Percentiles rank a stretch among this genome's conserved stretches.
These are phyloP conservation scores for Maudiozyma humilis DNA, from an alignment of 1,139 yeast genomes.

Conservation along the genomic window DNA sequence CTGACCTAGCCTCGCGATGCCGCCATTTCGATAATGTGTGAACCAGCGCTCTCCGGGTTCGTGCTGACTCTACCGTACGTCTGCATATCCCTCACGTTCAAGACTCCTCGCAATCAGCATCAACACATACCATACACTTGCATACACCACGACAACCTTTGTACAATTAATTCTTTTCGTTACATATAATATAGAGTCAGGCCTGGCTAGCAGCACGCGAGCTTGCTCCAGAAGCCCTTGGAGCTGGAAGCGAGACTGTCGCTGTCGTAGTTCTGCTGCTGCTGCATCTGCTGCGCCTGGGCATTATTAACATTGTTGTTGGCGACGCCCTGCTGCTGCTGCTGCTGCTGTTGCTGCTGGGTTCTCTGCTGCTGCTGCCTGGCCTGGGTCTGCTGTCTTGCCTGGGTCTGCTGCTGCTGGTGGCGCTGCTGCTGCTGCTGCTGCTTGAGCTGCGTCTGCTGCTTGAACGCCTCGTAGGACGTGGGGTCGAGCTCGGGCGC, in stretches of 20 bases:
- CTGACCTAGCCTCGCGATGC: no score
- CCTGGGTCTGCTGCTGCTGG: constrained; percentile 19
- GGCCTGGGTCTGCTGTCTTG: constrained; percentile 15
- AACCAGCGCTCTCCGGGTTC: no score
- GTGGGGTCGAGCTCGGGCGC: constrained; percentile 28
- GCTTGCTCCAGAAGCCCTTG: constrained; percentile 34
- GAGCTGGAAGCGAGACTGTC: constrained; percentile 23
- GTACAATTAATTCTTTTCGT: no score
- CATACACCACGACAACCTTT: no score
- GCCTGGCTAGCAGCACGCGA: constrained; percentile 36
- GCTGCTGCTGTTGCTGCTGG: constrained; percentile 14
- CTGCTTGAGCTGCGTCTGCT: constrained; percentile 31
- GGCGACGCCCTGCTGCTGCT: constrained; percentile 22
- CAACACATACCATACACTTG: no score
- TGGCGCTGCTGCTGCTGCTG: constrained; percentile 25
- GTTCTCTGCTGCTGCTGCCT: constrained; percentile 10
- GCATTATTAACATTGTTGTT: constrained; percentile 1
- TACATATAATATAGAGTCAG: no score
- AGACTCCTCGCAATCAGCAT: no score
- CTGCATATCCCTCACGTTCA: no score
- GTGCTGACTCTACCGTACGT: no score
- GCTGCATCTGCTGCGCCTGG: not conserved
- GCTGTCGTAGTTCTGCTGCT: constrained; percentile 16
- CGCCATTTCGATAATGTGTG: no score
- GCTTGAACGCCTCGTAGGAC: constrained; percentile 33